Conservation (phyloP, 768 basidiomycete species). For the Pleurotus cornucopiae region DNA sequence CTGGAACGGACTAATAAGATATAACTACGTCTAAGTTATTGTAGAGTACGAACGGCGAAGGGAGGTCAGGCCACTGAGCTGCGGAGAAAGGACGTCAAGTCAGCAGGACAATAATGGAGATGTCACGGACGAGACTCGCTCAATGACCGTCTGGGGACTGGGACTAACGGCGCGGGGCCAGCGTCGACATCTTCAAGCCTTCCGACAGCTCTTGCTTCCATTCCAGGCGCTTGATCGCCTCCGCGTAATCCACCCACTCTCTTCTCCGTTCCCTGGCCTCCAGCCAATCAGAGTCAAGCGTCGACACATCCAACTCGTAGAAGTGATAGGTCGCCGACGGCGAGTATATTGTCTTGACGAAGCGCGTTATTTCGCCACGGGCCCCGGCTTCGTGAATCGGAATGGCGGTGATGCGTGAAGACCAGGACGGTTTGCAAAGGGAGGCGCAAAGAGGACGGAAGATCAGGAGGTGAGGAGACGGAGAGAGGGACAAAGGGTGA, state of each 20-base stretch:
- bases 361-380: slow-evolving; percentile 81
- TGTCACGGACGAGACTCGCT: too few relatives aligned
- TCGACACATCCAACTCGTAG: slow-evolving; percentile 80
- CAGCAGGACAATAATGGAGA: too few relatives aligned
- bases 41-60: too few relatives aligned
- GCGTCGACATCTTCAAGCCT: slow-evolving; percentile 66
- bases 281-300: slow-evolving; percentile 76
- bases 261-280: slow-evolving; percentile 75
- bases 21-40: too few relatives aligned
- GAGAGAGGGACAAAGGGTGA: slow-evolving; percentile 75
- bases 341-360: slow-evolving; percentile 76
- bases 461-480: slow-evolving; percentile 71
- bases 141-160: not conserved
- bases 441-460: slow-evolving; percentile 36
- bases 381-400: slow-evolving; percentile 65
- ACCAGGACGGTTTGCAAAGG: slow-evolving; percentile 12
- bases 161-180: slow-evolving; percentile 52
- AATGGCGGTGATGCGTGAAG: slow-evolving; percentile 15
- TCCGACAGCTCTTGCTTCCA: slow-evolving; percentile 87
- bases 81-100: too few relatives aligned
- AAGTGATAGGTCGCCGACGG: slow-evolving; percentile 84
- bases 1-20: too few relatives aligned
- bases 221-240: slow-evolving; percentile 66
- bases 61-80: too few relatives aligned
- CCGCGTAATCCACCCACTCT: slow-evolving; percentile 88